Evolutionary conservation across 139 green algal genomes (phyloP), one percentile per base, ranked within the genome.

Genomic region (Chlorella ohadii): DNA sequence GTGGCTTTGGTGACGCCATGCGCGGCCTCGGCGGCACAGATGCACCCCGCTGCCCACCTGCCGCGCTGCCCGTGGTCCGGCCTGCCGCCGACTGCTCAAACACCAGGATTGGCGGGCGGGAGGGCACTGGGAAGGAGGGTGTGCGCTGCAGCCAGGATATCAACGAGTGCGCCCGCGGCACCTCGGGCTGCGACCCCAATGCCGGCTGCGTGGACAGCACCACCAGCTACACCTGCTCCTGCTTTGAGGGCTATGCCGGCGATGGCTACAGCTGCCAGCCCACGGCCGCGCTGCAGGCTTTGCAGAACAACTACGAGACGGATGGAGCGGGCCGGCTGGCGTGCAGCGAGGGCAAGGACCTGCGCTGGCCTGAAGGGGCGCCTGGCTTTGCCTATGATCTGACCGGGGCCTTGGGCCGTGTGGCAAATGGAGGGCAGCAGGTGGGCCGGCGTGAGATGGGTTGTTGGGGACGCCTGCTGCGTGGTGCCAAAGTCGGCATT

Each of bases 301-400:
- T 92, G 70, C 23, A 73, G 25, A 41, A 22, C 9, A 34, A 66
- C 1, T 94, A 90, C 63, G 38, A 17, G 22, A 89, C 79, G 2
- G 41, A 80, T 22, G 91, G 90, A 0, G 27, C 34, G 31, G 85
- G 64, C 7, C 61, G 59, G 23, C 41, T 92, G 44, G 87, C 87
- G 23, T 94, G 91, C 78, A 39, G 73, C 3, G 84, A 94, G 86
- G 91, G 91, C 0, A 33, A 75, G 9, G 71, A 90, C 57, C 31
- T 94, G 16, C 13, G 33, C 0, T 93, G 87, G 71, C 89, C 87
- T 0, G 22, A 75, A 6, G 78, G 73, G 0, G 85, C 87, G 5
- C 91, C 91, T 36, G 91, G 91, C 47, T 94, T 81, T 41, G 73
- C 74, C 1, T 87, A 94, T 36, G 91, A 94, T 68, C 66, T 79